Conservation (phyloP, 2,329 filamentous ascomycete genomes). For the Ustilaginoidea virens region DNA sequence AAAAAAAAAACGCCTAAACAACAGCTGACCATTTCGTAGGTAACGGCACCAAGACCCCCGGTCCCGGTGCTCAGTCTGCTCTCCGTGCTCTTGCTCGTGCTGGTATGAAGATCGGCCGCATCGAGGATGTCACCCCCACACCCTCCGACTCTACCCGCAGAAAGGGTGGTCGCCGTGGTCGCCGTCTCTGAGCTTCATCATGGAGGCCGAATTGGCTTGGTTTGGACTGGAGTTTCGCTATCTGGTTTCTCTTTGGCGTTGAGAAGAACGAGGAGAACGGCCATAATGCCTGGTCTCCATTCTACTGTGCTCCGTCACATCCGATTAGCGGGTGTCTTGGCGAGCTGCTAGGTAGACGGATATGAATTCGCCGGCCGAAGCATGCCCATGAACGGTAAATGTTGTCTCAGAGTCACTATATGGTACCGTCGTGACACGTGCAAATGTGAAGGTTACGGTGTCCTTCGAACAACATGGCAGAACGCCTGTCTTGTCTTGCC, state of each 20-base stretch:
- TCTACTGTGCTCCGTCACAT: conserved; percentile 31
- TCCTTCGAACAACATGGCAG: no score
- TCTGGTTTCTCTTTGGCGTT: conserved; percentile 45
- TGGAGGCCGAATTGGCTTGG: conserved; percentile 11
- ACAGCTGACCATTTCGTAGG: conserved; percentile 27
- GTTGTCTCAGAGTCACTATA: no score
- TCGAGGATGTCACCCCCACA: conserved; percentile 98
- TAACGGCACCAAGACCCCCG: conserved; percentile 99
- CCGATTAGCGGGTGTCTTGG: conserved; percentile 10
- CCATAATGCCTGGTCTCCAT: conserved; percentile 49
- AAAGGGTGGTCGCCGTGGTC: conserved; percentile 99
- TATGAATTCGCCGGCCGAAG: conserved; percentile 28
- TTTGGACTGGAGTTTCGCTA: conserved; percentile 23
- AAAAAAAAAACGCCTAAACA: neutral
- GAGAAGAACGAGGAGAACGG: conserved; percentile 63
- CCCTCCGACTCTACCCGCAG: conserved; percentile 98
- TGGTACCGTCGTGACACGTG: conserved; percentile 6
- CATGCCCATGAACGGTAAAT: conserved; percentile 25
- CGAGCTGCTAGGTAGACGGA: conserved; percentile 22
- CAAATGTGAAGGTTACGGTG: no score
- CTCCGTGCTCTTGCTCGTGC: conserved; percentile 97
- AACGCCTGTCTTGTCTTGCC: no score
- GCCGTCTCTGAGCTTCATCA: conserved; percentile 67
- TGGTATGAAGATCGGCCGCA: conserved; percentile 99
- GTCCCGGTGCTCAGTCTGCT: conserved; percentile 96